phyloP scores from a whole-genome alignment of 83 land plant genomes.

The Thuja plicata region DNA sequence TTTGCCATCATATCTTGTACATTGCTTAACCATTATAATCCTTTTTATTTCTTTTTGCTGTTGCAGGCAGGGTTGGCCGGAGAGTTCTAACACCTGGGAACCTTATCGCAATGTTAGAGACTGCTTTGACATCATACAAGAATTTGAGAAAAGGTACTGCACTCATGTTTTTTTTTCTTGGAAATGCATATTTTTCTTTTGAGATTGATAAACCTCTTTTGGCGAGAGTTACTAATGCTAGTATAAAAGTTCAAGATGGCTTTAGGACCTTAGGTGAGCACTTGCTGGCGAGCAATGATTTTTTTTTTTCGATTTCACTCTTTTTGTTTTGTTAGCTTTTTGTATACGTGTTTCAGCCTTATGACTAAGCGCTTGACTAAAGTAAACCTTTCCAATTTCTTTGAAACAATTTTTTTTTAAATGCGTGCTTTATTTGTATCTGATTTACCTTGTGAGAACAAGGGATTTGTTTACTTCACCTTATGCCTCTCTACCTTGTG shows the following conservation, averaged over 20 bases:
- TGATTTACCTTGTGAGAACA: not conserved
- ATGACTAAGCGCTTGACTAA: not conserved
- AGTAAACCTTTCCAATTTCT: not conserved
- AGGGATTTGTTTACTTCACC: not conserved
- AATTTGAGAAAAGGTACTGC: conserved; percentile 55
- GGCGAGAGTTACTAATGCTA: not conserved
- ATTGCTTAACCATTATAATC: not conserved
- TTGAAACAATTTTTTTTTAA: not conserved
- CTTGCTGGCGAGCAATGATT: not conserved
- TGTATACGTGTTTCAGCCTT: not conserved
- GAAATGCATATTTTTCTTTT: not conserved
- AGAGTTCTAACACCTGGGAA: conserved; percentile 74
- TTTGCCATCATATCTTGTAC: no score
- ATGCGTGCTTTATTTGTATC: not conserved
- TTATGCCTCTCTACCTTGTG: not conserved
- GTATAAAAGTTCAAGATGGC: not conserved
- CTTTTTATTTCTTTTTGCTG: not conserved
- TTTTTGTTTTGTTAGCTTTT: not conserved
- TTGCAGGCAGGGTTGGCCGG: conserved; percentile 71
- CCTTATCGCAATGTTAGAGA: conserved; percentile 53
- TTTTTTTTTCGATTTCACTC: not conserved
- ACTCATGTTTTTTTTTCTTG: not conserved
- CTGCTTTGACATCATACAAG: conserved; percentile 54
- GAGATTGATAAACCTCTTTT: not conserved
- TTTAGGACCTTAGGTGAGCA: not conserved